phyloP scores from a whole-genome alignment of 148 eudicot species.

The Rhododendron williamsianum region DNA sequence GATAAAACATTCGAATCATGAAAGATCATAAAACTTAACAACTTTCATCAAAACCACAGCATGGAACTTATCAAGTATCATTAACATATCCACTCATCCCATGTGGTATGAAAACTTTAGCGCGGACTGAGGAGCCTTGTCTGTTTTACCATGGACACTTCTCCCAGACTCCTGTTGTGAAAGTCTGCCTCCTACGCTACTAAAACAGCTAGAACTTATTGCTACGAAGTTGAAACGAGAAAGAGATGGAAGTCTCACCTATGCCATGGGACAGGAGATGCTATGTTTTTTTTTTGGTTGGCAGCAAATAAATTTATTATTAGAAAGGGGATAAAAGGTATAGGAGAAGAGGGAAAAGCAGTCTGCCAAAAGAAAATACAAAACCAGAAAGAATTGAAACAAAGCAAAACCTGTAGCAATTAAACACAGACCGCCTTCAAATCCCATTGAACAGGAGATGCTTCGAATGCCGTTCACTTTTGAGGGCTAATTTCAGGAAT shows the following conservation, averaged over 20 bases:
- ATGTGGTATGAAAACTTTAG: background rate
- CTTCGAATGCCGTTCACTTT: background rate
- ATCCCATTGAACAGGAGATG: background rate
- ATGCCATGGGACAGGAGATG: background rate
- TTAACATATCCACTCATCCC: background rate
- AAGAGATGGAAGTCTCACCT: background rate
- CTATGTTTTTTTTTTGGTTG: background rate
- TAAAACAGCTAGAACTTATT: background rate
- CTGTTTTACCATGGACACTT: background rate
- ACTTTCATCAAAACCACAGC: background rate
- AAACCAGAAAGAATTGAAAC: background rate
- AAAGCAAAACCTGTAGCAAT: background rate
- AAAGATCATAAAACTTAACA: background rate
- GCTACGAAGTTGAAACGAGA: background rate
- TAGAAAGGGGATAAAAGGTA: background rate
- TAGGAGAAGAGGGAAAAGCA: background rate
- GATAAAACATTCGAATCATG: background rate
- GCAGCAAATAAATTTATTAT: background rate
- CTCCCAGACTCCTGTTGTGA: background rate
- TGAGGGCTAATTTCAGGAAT: background rate
- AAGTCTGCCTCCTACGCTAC: background rate
- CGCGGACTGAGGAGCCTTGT: too few relatives aligned
- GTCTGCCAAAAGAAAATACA: background rate
- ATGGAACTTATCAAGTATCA: background rate
- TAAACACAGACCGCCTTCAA: background rate